These are phyloP conservation scores for Rostrohypoxylon terebratum DNA, from an alignment of 495 filamentous ascomycete genomes.

Conservation along the genomic window DNA sequence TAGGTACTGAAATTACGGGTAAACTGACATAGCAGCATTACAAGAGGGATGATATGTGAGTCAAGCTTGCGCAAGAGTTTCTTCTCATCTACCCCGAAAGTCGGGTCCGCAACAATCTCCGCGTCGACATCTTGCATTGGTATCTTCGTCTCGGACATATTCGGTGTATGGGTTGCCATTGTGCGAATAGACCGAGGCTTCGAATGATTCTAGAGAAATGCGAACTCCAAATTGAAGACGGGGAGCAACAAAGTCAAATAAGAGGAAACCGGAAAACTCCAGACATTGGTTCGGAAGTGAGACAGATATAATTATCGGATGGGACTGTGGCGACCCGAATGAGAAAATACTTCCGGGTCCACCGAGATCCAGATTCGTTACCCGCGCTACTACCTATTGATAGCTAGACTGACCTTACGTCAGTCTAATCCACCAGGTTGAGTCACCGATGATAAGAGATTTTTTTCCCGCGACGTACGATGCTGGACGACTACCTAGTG, in stretches of 20 bases:
- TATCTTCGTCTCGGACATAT: conserved; percentile 39
- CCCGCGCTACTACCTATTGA: conserved; percentile 8
- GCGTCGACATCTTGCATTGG: conserved; percentile 22
- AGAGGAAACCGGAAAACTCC: conserved; percentile 1
- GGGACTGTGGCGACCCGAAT: conserved; percentile 14
- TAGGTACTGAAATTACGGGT: neutral
- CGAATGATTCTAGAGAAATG: neutral
- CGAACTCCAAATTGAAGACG: neutral
- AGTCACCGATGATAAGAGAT: conserved; percentile 3
- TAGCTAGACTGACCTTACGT: conserved; percentile 23
- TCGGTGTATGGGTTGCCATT: conserved; percentile 26
- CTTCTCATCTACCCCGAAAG: conserved; percentile 45
- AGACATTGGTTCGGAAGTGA: neutral
- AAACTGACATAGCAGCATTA: conserved; percentile 53
- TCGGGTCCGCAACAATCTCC: conserved; percentile 23
- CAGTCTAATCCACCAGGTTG: conserved; percentile 14
- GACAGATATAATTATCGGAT: conserved; percentile 15
- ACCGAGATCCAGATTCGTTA: conserved; percentile 19
- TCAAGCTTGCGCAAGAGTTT: conserved; percentile 56
- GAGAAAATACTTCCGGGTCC: conserved; percentile 29
- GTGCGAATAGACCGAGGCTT: neutral
- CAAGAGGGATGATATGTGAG: conserved; percentile 51
- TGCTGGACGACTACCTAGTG: too few relatives aligned
- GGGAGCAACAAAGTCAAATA: neutral
- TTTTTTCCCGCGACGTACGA: neutral